Evolutionary conservation across 257 asterid genomes (phyloP).

Genomic region (Lavandula angustifolia): DNA sequence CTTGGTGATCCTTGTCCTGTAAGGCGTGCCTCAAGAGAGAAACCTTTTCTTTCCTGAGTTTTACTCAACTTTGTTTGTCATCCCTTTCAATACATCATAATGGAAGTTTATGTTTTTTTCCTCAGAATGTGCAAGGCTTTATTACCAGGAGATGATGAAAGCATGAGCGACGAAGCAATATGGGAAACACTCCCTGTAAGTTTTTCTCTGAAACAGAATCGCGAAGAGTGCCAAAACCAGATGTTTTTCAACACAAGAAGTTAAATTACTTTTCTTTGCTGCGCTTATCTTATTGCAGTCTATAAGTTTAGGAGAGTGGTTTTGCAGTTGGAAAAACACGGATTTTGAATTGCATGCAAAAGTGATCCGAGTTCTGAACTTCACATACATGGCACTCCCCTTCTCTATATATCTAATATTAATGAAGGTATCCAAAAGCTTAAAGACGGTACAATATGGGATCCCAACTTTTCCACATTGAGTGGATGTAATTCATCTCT

Average conservation of each 20-base stretch:
- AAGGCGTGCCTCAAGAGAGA: slow-evolving; percentile 20
- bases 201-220: slow-evolving; percentile 26
- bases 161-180: slow-evolving; percentile 82
- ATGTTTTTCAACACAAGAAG: slow-evolving; percentile 25
- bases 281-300: slow-evolving; percentile 18
- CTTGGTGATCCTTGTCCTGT: slow-evolving; percentile 15
- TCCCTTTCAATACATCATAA: slow-evolving; percentile 25
- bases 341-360: slow-evolving; percentile 15
- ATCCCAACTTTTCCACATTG: not conserved
- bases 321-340: slow-evolving; percentile 2
- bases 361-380: slow-evolving; percentile 11
- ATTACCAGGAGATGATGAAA: slow-evolving; percentile 94
- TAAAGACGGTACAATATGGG: not conserved
- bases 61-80: slow-evolving; percentile 16
- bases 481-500: not conserved
- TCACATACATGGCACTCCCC: not conserved
- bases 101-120: slow-evolving; percentile 27
- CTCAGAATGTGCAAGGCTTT: slow-evolving; percentile 96
- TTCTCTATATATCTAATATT: not conserved
- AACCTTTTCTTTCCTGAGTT: slow-evolving; percentile 1
- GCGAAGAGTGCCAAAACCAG: slow-evolving; percentile 22
- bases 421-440: not conserved
- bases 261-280: slow-evolving; percentile 14
- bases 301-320: slow-evolving; percentile 22
- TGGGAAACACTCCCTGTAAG: slow-evolving; percentile 99